These are phyloP conservation scores for Ophiostoma novo-ulmi DNA, from an alignment of 2,329 filamentous ascomycete genomes.

Conservation along the genomic window DNA sequence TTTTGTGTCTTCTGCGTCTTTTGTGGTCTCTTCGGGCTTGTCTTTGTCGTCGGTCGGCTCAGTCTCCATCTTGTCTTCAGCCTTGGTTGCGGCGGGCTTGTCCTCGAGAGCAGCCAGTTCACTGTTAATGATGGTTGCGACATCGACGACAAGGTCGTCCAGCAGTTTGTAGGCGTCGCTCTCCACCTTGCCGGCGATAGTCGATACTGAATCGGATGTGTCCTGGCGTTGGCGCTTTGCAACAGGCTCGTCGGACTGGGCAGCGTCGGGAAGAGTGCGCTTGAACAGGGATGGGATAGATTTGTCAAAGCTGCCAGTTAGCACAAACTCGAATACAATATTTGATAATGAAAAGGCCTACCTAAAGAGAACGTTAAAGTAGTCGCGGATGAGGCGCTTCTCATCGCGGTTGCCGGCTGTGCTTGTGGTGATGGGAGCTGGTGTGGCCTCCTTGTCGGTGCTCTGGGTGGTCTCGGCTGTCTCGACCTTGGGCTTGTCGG, in stretches of 20 bases:
- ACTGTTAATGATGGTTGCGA: conserved; percentile 35
- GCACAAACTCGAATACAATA: neutral
- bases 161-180: conserved; percentile 53
- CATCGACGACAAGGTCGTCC: conserved; percentile 59
- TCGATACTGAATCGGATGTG: conserved; percentile 32
- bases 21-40: neutral
- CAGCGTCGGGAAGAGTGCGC: conserved; percentile 41
- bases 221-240: conserved; percentile 57
- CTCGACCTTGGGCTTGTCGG: neutral
- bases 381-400: conserved; percentile 39
- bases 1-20: neutral
- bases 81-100: neutral
- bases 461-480: neutral
- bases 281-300: conserved; percentile 49
- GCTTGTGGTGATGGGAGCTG: conserved; percentile 27
- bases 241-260: conserved; percentile 47
- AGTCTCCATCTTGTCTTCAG: neutral
- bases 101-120: conserved; percentile 46
- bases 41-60: neutral
- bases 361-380: conserved; percentile 42
- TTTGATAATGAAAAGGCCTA: conserved; percentile 32
- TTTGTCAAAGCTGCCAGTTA: conserved; percentile 47
- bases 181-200: conserved; percentile 50
- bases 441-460: conserved; percentile 27
- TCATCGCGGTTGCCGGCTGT: conserved; percentile 31